Base-by-base conservation (phyloP, 768 basidiomycete genomes). In the Pleurotus djamor region DNA sequence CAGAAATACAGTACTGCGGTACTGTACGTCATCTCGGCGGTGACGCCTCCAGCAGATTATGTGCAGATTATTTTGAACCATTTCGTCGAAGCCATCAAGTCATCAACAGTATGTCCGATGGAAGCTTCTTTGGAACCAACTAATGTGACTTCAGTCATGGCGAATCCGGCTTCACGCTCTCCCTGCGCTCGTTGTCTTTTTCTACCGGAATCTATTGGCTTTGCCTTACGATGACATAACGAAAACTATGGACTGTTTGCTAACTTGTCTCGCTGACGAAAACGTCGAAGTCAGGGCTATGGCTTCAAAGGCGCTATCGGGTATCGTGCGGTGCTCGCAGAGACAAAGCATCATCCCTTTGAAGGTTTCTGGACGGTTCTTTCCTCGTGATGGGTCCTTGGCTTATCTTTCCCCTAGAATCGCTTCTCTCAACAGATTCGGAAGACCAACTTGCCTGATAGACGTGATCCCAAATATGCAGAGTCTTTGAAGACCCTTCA, bases 201-300 rank as follows among this genome's bases (percentile, higher is more conserved):
- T 94, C 78, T 96, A 94, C 72, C 84, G 94, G 49, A 94, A 96
- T 69, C 80, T 96, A 58, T 74, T 94, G 60, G 83, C 87, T 57
- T 84, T 96, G 50, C 84, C 91, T 38, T 80, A 87, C 50, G 73
- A 79, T 16, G 85, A 84, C 38, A 82, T 92, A 48, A 78, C 82
- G 33, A 84, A 81, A 65, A 84, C 94, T 61, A 87, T 94, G 85
- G 92, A 93, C 60, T 85, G 92, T 34, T 76, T 96, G 56, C 79
- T 94, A 13, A 87, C 89, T 57, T 96, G 94, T 71, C 75, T 97
- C 56, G 80, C 84, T 8, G 94, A 97, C 69, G 92, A 93, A 69
- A 96, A 95, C 66, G 88, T 94, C 47, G 94, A 97, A 74, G 94
- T 97, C 43, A 83, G 94, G 63, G 91, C 94, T 71, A 94, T 91